Evolutionary conservation across 768 basidiomycete genomes (phyloP).

Genomic region (Leucocoprinus leucothites): DNA sequence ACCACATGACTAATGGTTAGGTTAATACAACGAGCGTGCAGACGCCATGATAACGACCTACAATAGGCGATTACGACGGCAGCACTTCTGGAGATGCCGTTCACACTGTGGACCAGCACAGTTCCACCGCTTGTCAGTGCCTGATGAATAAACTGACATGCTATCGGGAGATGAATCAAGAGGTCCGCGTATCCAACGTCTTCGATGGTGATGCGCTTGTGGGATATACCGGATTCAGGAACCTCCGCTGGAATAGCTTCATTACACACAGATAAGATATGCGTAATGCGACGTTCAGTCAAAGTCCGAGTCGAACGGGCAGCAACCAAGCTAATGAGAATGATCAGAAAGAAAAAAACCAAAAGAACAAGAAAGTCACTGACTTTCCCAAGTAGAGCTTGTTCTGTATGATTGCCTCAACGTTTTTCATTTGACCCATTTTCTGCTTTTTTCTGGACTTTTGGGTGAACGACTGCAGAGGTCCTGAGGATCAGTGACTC

Average conservation of each 20-base stretch:
- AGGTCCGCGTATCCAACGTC: conserved; percentile 71
- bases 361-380: conserved; percentile 31
- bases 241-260: conserved; percentile 71
- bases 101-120: conserved; percentile 65
- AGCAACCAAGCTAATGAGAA: conserved; percentile 53
- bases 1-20: conserved; percentile 58
- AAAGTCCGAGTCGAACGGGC: conserved; percentile 70
- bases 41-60: conserved; percentile 32
- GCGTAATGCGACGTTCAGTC: conserved; percentile 72
- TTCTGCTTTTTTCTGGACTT: conserved; percentile 19
- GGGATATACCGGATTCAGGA: conserved; percentile 64
- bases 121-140: conserved; percentile 56
- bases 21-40: not conserved
- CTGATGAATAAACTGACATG: conserved; percentile 64
- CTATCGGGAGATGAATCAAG: conserved; percentile 60
- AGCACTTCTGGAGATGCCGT: conserved; percentile 65
- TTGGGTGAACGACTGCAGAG: conserved; percentile 16
- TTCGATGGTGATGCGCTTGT: conserved; percentile 68
- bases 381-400: conserved; percentile 74
- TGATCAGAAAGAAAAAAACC: conserved; percentile 14
- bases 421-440: conserved; percentile 60
- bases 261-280: conserved; percentile 74
- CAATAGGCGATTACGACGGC: conserved; percentile 76
- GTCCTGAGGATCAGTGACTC: conserved; percentile 10
- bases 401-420: conserved; percentile 62